Base-by-base conservation (phyloP, 768 basidiomycete species). In the Leccinellum luteum region DNA sequence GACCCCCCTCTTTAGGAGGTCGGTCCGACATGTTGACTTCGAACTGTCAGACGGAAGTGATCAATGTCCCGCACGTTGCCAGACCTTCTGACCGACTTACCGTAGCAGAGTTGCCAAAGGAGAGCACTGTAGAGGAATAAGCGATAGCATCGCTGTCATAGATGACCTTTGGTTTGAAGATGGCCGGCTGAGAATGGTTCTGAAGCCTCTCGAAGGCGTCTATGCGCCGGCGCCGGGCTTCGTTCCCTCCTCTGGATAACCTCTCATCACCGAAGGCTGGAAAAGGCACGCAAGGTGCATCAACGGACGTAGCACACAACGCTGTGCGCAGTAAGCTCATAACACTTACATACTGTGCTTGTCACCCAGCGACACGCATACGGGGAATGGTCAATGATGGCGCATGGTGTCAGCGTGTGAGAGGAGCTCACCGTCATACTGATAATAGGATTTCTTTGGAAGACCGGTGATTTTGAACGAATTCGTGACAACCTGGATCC, bases 101-200 rank as follows among this genome's bases (percentile, higher is more conserved):
- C 34, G 63, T 69, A 0, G 65, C 68, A 2, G 66, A 56, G 13
- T 72, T 71, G 0, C 74, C 71, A 10, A 76, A 65, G 2, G 70
- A 51, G 3, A 79, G 69, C 0, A 35, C 52, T 0, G 54, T 61
- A 0, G 76, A 71, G 0, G 77, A 69, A 35, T 79, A 84, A 0
- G 79, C 64, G 0, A 82, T 75, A 0, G 73, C 71, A 4, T 71
- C 70, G 0, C 81, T 77, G 51, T 84, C 82, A 54, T 79, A 84
- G 5, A 84, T 62, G 4, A 74, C 69, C 14, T 73, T 75, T 1
- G 79, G 79, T 13, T 63, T 71, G 59, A 83, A 83, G 0, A 74
- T 8, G 0, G 52, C 53, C 0, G 80, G 75, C 0, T 72, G 68
- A 0, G 74, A 63, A 0, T 65, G 65, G 5, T 66, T 75, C 51